Evolutionary conservation across 2,329 filamentous ascomycete genomes (phyloP).

Genomic region (Fusarium sp.): DNA sequence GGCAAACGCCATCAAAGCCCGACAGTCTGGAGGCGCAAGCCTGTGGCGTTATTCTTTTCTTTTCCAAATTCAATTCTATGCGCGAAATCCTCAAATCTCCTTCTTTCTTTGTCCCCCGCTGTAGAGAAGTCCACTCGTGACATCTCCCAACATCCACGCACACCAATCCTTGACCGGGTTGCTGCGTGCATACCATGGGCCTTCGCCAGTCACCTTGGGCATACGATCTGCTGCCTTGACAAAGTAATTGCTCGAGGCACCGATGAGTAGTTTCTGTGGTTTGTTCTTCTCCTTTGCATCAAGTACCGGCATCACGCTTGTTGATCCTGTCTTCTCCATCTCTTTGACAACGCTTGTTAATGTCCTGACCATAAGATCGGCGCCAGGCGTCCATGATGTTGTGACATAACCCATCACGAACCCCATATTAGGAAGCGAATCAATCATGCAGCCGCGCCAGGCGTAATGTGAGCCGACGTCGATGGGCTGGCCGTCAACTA

Average conservation of each 20-base stretch:
- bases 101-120: constrained; percentile 41
- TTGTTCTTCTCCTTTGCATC: constrained; percentile 36
- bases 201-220: constrained; percentile 50
- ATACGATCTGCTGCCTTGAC: constrained; percentile 50
- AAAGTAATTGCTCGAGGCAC: constrained; percentile 50
- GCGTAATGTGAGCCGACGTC: constrained; percentile 62
- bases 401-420: constrained; percentile 74
- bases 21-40: not conserved
- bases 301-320: constrained; percentile 59
- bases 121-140: constrained; percentile 49
- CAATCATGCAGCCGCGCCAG: constrained; percentile 74
- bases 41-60: not conserved
- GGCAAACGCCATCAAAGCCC: not conserved
- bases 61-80: not conserved
- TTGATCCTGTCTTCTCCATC: constrained; percentile 61
- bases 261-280: constrained; percentile 42
- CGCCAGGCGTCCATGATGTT: constrained; percentile 74
- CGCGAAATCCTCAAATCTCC: constrained; percentile 6
- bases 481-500: constrained; percentile 65
- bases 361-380: constrained; percentile 62
- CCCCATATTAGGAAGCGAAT: constrained; percentile 72
- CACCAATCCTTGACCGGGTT: constrained; percentile 47
- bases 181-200: constrained; percentile 51
- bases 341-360: constrained; percentile 62
- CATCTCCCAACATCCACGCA: constrained; percentile 46